Base-by-base conservation (phyloP, 1,284 basidiomycete species). In the Porogramme epimiltina region DNA sequence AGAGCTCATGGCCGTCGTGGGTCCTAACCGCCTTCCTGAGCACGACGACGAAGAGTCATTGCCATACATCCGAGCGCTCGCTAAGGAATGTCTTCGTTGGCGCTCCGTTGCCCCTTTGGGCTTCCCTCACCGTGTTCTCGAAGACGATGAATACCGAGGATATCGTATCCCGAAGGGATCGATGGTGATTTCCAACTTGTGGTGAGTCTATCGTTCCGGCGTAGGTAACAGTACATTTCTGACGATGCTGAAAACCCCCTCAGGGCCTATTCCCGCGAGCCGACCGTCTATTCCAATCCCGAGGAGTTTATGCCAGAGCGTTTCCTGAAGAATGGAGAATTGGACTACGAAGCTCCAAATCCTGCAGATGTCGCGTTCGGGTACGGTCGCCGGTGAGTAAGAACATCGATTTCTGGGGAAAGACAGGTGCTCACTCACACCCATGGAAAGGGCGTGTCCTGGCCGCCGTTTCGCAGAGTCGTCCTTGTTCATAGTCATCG, bases 41-140 rank as follows among this genome's bases (percentile, higher is more conserved):
- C 52, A 64, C 13, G 51, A 53, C 8, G 65, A 67, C 41, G 51
- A 54, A 5, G 34, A 41, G 6, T 42, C 44, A 1, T 49, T 67
- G 1, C 62, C 60, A 6, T 67, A 65, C 39, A 49, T 64, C n/a
- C 49, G 52, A 22, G 66, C 67, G 6, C 33, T 66, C 4, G 41
- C 58, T 22, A 62, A 63, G 46, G 67, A 67, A 38, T 42, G 61
- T 10, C 19, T 62, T 41, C 51, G 64, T 6, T 66, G 61, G 62
- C 26, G 20, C 1, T 34, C 52, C 31, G 55, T 63, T 3, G 45
- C 39, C 5, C 62, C 60, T 6, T n/a, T 60, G 16, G 62, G 58
- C 47, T n/a, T 26, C 45, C n/a, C 50, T 13, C 64, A 62, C 43
- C 39, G 43, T 4, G 15, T 49, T 15, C 47, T 26, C 19, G 38